These are phyloP conservation scores for Euphorbia lathyris DNA, from an alignment of 345 rosid species.

Conservation along the genomic window DNA sequence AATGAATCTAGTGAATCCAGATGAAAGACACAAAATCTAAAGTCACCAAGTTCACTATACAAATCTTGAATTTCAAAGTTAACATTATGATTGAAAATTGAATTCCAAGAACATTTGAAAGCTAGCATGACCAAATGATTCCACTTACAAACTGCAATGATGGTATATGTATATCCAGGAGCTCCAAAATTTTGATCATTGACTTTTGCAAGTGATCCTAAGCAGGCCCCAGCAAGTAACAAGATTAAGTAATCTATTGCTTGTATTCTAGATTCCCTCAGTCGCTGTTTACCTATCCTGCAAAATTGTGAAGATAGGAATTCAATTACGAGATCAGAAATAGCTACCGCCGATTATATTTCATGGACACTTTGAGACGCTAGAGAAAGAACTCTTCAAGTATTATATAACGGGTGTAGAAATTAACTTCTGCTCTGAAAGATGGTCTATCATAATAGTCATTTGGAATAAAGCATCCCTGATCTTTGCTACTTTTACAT, in stretches of 20 bases:
- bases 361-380: too few species aligned
- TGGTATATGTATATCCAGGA: slow-evolving; percentile 66
- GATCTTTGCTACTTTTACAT: too few species aligned
- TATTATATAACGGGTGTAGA: not conserved
- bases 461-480: not conserved
- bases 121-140: not conserved
- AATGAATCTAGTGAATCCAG: not conserved
- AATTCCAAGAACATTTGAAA: slow-evolving; percentile 5
- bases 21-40: too few species aligned
- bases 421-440: not conserved
- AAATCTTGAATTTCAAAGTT: not conserved
- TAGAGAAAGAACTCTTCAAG: not conserved
- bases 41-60: too few species aligned
- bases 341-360: too few species aligned
- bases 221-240: slow-evolving; percentile 91
- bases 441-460: not conserved
- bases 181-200: slow-evolving; percentile 77
- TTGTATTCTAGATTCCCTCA: slow-evolving; percentile 74
- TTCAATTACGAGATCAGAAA: not conserved
- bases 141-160: slow-evolving; percentile 91
- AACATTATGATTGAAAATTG: not conserved
- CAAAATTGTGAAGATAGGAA: slow-evolving; percentile 21
- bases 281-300: slow-evolving; percentile 83
- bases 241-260: slow-evolving; percentile 81
- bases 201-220: slow-evolving; percentile 62